These are phyloP conservation scores for Suillus decipiens DNA, from an alignment of 768 basidiomycete genomes.

Conservation along the genomic window DNA sequence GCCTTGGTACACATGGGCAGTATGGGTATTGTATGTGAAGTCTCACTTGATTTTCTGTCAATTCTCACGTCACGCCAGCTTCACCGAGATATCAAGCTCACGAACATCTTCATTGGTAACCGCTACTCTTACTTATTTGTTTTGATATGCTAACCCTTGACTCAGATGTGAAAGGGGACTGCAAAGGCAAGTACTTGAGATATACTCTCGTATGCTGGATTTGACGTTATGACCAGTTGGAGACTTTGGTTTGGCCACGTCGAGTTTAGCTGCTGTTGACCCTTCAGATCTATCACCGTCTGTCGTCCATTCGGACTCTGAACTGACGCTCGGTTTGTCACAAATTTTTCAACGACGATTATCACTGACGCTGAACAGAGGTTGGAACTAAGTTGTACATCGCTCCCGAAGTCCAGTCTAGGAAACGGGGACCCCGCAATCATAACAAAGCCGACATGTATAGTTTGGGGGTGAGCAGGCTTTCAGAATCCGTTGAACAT, in stretches of 20 bases:
- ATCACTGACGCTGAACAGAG: constrained; percentile 42
- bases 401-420: constrained; percentile 83
- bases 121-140: constrained; percentile 4
- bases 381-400: constrained; percentile 93
- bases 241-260: constrained; percentile 91
- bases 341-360: neutral
- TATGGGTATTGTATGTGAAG: constrained; percentile 72
- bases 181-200: constrained; percentile 55
- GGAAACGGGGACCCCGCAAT: constrained; percentile 63
- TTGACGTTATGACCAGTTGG: constrained; percentile 55
- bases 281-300: constrained; percentile 63
- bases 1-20: constrained; percentile 89
- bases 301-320: constrained; percentile 49
- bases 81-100: constrained; percentile 88
- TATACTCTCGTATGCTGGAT: neutral
- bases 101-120: constrained; percentile 92
- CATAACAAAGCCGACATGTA: constrained; percentile 94
- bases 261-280: constrained; percentile 76
- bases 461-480: constrained; percentile 74
- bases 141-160: constrained; percentile 1
- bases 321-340: constrained; percentile 71
- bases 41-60: neutral
- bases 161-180: constrained; percentile 78
- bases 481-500: neutral
- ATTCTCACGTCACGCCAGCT: constrained; percentile 39